Conservation (phyloP, 2,329 filamentous ascomycete genomes). For the Exophiala calicioides region DNA sequence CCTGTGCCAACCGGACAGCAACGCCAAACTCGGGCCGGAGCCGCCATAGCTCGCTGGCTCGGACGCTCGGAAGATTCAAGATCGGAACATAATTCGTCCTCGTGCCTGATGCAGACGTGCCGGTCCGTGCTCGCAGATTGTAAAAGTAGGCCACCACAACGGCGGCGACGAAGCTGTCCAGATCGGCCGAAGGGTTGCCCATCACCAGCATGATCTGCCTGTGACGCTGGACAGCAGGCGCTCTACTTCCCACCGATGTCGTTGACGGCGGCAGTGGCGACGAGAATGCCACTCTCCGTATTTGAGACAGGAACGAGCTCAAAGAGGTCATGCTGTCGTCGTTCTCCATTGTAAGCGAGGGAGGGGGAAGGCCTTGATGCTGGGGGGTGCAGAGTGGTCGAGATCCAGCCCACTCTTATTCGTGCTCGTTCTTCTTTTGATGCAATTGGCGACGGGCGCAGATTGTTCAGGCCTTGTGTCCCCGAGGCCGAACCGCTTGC, state of each 20-base stretch:
- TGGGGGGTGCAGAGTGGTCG: too few relatives aligned
- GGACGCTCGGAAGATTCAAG: constrained; percentile 56
- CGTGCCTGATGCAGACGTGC: neutral
- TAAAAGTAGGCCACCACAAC: constrained; percentile 62
- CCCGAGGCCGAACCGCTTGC: too few relatives aligned
- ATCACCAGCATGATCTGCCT: constrained; percentile 37
- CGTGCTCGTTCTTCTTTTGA: too few relatives aligned
- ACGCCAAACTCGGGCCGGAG: constrained; percentile 62
- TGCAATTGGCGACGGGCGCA: too few relatives aligned
- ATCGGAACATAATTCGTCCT: constrained; percentile 56
- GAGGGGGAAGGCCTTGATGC: too few relatives aligned
- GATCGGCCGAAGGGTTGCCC: constrained; percentile 53
- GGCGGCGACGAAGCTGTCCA: constrained; percentile 64
- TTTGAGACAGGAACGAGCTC: neutral
- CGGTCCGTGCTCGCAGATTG: constrained; percentile 39
- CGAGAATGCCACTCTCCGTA: neutral
- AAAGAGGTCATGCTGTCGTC: neutral
- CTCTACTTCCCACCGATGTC: too few relatives aligned
- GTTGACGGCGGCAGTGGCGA: neutral
- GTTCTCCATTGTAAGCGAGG: too few relatives aligned
- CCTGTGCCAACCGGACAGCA: constrained; percentile 52
- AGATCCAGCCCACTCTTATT: too few relatives aligned
- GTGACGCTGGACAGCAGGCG: too few relatives aligned
- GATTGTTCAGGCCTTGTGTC: too few relatives aligned
- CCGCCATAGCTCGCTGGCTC: constrained; percentile 49